Percentiles rank a stretch among this genome's conserved stretches.
Conservation (phyloP, 768 basidiomycete species). For the Rhodosporidiobolus sp. region DNA sequence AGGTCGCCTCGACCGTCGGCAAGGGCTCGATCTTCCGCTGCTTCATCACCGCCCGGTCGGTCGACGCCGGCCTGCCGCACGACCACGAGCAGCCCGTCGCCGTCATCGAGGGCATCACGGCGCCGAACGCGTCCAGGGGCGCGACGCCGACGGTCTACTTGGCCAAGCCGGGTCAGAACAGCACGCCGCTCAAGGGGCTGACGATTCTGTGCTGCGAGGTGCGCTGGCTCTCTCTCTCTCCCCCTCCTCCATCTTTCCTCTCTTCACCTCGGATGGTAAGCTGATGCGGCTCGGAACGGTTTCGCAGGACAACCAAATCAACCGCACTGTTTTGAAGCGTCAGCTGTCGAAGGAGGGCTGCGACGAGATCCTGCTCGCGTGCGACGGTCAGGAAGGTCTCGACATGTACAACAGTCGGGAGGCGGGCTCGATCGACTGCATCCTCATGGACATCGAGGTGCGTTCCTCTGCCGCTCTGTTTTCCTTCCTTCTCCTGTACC, state of each 20-base stretch:
- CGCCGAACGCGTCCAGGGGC: constrained; percentile 10
- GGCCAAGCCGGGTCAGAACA: constrained; percentile 1
- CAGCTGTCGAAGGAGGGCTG: constrained; percentile 31
- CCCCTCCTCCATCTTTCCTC: too few relatives aligned
- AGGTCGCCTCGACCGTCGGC: constrained; percentile 27
- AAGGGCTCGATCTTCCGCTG: constrained; percentile 32
- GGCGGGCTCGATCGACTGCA: constrained; percentile 22
- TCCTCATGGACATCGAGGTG: constrained; percentile 40
- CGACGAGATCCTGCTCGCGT: constrained; percentile 16
- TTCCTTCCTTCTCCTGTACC: background rate
- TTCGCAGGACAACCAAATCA: constrained; percentile 36
- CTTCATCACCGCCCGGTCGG: constrained; percentile 29
- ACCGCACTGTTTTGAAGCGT: constrained; percentile 24
- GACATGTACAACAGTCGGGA: background rate
- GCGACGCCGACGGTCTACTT: constrained; percentile 13
- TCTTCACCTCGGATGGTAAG: too few relatives aligned
- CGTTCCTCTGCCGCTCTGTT: background rate
- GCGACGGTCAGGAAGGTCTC: constrained; percentile 29
- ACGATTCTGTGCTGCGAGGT: constrained; percentile 34
- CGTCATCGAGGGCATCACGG: constrained; percentile 25
- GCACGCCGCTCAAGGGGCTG: constrained; percentile 2
- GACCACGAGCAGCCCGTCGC: constrained; percentile 13
- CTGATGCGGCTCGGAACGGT: too few relatives aligned
- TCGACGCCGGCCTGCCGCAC: constrained; percentile 16
- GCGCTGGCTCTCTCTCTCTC: background rate